Conservation (phyloP, 805 yeast genomes). For the Candida vartiovaarae region DNA sequence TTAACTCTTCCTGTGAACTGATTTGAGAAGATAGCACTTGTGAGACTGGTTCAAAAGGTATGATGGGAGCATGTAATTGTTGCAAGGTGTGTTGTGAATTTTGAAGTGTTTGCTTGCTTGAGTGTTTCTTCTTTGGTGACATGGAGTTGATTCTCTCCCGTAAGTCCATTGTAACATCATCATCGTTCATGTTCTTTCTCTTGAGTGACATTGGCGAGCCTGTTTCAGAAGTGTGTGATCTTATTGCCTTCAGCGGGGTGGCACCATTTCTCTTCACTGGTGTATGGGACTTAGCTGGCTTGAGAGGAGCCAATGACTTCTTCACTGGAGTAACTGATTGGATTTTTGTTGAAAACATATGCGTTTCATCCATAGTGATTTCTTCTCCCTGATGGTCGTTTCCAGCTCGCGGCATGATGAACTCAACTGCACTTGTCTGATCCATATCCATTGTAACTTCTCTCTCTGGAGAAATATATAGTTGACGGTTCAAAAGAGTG, state of each 20-base stretch:
- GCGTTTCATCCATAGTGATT: conserved; percentile 15
- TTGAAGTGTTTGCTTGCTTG: background rate
- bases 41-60: conserved; percentile 2
- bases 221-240: conserved; percentile 25
- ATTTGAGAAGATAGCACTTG: conserved; percentile 4
- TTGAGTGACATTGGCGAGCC: conserved; percentile 25
- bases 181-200: conserved; percentile 7
- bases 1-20: conserved; percentile 9
- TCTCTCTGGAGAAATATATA: conserved; percentile 1
- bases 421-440: conserved; percentile 13
- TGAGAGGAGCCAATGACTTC: background rate
- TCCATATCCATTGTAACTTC: conserved; percentile 11
- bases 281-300: background rate
- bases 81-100: background rate
- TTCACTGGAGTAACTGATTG: background rate
- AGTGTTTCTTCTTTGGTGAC: conserved; percentile 17
- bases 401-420: background rate
- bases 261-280: background rate
- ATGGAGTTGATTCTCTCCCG: conserved; percentile 20
- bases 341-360: background rate
- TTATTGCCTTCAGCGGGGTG: conserved; percentile 20
- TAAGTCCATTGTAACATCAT: conserved; percentile 12
- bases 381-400: background rate
- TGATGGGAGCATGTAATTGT: background rate
- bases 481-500: conserved; percentile 14